Evolutionary conservation across 1,284 basidiomycete species (phyloP).

Genomic region (Athelia psychrophila): DNA sequence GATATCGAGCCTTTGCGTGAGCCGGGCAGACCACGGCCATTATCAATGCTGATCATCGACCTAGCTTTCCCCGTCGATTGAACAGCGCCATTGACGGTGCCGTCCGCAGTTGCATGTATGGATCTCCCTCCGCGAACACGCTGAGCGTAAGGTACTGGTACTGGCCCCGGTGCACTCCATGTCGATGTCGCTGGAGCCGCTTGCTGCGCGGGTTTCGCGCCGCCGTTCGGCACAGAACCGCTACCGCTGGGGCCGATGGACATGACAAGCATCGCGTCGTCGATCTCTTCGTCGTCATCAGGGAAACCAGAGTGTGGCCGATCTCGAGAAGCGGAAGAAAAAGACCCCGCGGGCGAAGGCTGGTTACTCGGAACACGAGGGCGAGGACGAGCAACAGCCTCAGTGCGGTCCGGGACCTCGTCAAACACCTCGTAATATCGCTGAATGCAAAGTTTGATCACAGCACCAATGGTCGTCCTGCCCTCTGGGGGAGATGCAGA

Average conservation of each 20-base stretch:
- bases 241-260: constrained; percentile 49
- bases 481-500: constrained; percentile 32
- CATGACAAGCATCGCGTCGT: constrained; percentile 75
- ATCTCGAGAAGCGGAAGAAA: constrained; percentile 19
- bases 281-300: constrained; percentile 62
- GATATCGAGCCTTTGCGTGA: constrained; percentile 57
- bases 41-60: constrained; percentile 63
- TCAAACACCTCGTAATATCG: constrained; percentile 85
- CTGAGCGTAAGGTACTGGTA: constrained; percentile 11
- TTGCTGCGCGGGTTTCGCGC: constrained; percentile 3
- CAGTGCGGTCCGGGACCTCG: constrained; percentile 65
- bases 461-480: constrained; percentile 63
- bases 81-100: constrained; percentile 15
- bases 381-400: constrained; percentile 46
- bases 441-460: constrained; percentile 77
- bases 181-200: constrained; percentile 25
- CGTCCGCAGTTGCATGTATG: constrained; percentile 35
- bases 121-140: constrained; percentile 16
- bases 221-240: constrained; percentile 12
- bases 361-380: constrained; percentile 9
- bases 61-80: constrained; percentile 37
- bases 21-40: constrained; percentile 26
- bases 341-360: constrained; percentile 16
- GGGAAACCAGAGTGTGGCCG: constrained; percentile 19
- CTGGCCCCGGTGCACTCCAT: constrained; percentile 32